Evolutionary conservation across 2,329 filamentous ascomycete genomes (phyloP), one percentile per base, ranked within the genome.

Genomic region (Bipolaris cookei): DNA sequence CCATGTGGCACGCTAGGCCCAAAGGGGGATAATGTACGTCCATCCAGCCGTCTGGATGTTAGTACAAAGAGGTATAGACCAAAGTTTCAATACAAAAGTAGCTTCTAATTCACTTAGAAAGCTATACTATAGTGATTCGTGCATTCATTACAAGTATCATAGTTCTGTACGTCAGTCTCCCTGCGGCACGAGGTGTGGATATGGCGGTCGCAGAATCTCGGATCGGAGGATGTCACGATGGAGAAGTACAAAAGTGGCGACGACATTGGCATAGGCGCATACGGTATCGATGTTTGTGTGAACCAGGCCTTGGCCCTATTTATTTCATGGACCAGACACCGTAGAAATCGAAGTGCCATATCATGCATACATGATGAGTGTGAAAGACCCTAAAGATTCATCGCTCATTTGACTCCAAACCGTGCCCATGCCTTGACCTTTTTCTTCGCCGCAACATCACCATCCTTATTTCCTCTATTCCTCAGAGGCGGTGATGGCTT

Each of bases 401-500:
- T 75, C 69, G 71, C 73, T 75, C 70, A 72, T 76, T 48, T 72
- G 71, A 75, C 72, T 74, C 72, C 65, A 70, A 68, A 70, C 71
- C 73, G 65, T 74, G 65, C 67, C 71, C 68, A 72, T 73, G 67
- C 68, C 67, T 54, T 66, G 66, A 63, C 67, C 68, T 59, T 68
- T 67, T 69, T 66, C 60, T 62, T 64, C 51, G 42, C 63, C 63
- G 49, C 41, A 64, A 65, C 59, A 57, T 61, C 60, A 55, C 46
- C 64, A 39, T 18, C 32, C 44, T 39, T 35, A 25, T 52, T 56
- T 60, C 52, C 50, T 50, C 54, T 60, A 53, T 58, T 56, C 54
- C 66, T 65, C 82, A 71, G 82, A 79, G 70, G 83, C 78, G 69
- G 84, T 85, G 77, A 89, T 85, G 71, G 86, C 85, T 77, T 81